phyloP scores from a whole-genome alignment of 2,329 filamentous ascomycete genomes.

The Cephalotrichum gorgonifer region DNA sequence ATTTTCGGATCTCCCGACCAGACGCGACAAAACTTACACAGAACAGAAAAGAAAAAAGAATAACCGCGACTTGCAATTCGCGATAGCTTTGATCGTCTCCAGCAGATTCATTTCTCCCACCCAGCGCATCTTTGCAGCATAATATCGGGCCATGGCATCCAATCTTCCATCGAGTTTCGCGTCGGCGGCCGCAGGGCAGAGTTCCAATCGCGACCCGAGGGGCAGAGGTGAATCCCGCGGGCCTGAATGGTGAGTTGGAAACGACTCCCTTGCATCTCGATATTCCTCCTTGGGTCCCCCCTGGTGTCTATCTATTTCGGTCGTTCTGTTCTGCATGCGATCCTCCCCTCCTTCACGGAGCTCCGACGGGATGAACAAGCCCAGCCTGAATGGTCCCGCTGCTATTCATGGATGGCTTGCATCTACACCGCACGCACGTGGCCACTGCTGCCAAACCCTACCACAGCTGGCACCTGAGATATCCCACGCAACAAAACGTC shows the following conservation, averaged over 20 bases:
- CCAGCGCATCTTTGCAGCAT: background rate
- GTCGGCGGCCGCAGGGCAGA: conserved; percentile 71
- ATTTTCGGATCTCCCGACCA: no score
- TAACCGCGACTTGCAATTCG: no score
- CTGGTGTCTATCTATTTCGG: background rate
- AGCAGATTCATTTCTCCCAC: background rate
- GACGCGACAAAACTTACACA: no score
- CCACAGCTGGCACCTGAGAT: no score
- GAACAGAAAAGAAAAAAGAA: no score
- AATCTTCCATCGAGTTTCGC: conserved; percentile 76
- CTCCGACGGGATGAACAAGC: background rate
- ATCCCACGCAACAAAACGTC: no score
- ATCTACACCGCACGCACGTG: no score
- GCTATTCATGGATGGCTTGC: no score
- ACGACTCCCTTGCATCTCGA: background rate
- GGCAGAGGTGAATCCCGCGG: conserved; percentile 46
- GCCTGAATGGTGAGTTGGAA: conserved; percentile 60
- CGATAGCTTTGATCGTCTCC: background rate
- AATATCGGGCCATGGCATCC: conserved; percentile 45
- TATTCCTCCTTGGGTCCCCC: background rate
- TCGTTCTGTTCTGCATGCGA: background rate
- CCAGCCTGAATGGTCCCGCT: background rate
- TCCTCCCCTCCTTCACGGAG: background rate
- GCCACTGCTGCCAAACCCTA: no score
- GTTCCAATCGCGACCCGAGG: conserved; percentile 48